Base-by-base conservation (phyloP, 257 asterid genomes). In the Marsdenia floribunda region DNA sequence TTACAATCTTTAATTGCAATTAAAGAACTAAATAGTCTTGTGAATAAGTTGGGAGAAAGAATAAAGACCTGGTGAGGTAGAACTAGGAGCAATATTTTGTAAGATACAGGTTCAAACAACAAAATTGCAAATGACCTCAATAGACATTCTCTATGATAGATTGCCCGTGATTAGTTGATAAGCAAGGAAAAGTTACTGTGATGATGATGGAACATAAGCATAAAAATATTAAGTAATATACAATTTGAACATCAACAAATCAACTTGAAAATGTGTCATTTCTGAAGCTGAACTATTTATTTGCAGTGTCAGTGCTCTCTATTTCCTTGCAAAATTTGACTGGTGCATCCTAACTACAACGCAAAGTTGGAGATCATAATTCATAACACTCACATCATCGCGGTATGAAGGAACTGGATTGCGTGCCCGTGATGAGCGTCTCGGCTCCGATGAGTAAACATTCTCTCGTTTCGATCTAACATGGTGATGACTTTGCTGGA, bases 381-480 rank as follows among this genome's bases (percentile, higher is more conserved):
- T 33, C 21, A 44, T 58, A 77, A 65, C 73, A 71, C 91, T 90
- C 80, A 91, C 96, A 76, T 93, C 91, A 77, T 93, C 98, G 57
- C 85, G 85, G 79, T 93, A 93, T 9, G 97, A 78, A 44, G 81
- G 21, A 81, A 86, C 89, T 44, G 86, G 82, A 69, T 81, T 93
- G 44, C 97, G 96, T 22, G 81, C 88, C 24, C 98, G 89, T 71
- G 93, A 80, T 12, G 98, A 93, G 63, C 98, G 97, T 66, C 97
- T 88, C 78, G 96, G 98, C 88, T 93, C 97, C 59, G 76, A 58
- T 74, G 70, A 58, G 81, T 22, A 82, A 49, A 26, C 69, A 52
- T 54, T 71, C 4, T 53, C 55, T 71, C 81, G 69, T 79, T 87
- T 89, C 35, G 76, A 80, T 71, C 79, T 83, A 72, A 47, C 64